These are phyloP conservation scores for Hsuehochloa calcarea DNA, from an alignment of 176 grass and related monocot genomes.

Conservation along the genomic window DNA sequence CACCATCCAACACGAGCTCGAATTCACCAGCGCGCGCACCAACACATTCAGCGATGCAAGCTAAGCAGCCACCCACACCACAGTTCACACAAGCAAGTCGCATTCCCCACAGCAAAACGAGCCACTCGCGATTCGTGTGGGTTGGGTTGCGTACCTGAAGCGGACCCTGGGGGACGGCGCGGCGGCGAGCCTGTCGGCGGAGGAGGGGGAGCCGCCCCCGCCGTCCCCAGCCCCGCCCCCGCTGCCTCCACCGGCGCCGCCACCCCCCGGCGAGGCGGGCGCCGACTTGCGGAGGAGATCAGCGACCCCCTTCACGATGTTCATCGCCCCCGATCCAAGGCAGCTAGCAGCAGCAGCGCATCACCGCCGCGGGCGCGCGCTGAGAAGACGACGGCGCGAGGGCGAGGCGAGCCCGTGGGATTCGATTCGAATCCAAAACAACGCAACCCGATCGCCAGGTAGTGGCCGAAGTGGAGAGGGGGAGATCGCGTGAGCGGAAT, in stretches of 20 bases:
- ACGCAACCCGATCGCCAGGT: conserved; percentile 11
- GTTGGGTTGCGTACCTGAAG: conserved; percentile 59
- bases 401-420: not conserved
- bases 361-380: conserved; percentile 32
- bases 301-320: conserved; percentile 93
- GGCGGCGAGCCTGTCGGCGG: conserved; percentile 31
- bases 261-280: conserved; percentile 34
- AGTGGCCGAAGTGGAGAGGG: conserved; percentile 34
- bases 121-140: not conserved
- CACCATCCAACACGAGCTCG: conserved; percentile 11
- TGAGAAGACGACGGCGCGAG: not conserved
- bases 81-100: conserved; percentile 18
- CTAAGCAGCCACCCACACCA: not conserved
- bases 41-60: not conserved
- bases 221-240: not conserved
- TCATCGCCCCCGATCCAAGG: conserved; percentile 66
- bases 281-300: conserved; percentile 93
- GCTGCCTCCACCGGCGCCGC: not conserved
- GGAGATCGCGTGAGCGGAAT: conserved; percentile 35
- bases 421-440: conserved; percentile 28
- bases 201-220: not conserved
- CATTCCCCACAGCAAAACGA: conserved; percentile 21
- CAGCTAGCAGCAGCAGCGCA: conserved; percentile 48
- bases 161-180: conserved; percentile 80
- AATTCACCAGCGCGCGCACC: not conserved